Percentiles rank a stretch among this genome's conserved stretches.
Evolutionary conservation across 2,329 filamentous ascomycete species (phyloP).

Genomic region (Penicillium sp.): DNA sequence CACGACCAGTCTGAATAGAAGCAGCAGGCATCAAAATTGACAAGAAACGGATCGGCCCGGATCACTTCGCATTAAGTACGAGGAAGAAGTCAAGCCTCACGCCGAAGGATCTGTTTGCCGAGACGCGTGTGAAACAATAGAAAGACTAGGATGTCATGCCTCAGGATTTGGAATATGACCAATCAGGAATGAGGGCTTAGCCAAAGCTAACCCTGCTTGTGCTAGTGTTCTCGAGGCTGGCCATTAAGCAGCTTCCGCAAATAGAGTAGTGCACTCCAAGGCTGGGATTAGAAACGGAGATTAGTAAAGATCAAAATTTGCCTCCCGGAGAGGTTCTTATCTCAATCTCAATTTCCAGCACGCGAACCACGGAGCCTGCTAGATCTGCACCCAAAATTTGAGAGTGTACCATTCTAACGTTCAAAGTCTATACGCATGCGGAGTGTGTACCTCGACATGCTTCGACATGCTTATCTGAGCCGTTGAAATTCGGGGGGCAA

Average conservation of each 20-base stretch:
- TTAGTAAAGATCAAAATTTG: background rate
- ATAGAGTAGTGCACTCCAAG: conserved; percentile 3
- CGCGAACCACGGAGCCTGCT: background rate
- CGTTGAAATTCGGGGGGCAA: background rate
- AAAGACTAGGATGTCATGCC: background rate
- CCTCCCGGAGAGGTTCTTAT: background rate
- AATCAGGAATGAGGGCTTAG: background rate
- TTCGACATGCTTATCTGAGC: too few species aligned
- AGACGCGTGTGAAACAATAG: background rate
- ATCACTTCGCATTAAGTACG: background rate
- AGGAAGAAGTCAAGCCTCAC: too few species aligned
- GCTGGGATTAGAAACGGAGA: background rate
- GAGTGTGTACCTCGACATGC: too few species aligned
- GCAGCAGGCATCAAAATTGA: background rate
- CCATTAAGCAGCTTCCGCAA: background rate
- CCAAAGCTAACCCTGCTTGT: background rate
- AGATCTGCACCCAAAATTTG: background rate
- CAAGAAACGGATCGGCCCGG: background rate
- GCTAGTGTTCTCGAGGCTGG: background rate
- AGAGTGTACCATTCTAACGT: background rate
- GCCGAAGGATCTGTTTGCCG: background rate
- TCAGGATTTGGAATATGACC: background rate
- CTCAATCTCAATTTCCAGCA: background rate
- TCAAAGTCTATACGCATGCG: too few species aligned
- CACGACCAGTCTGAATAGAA: background rate